Evolutionary conservation across 345 rosid genomes (phyloP).

Genomic region (Anacardium occidentale): DNA sequence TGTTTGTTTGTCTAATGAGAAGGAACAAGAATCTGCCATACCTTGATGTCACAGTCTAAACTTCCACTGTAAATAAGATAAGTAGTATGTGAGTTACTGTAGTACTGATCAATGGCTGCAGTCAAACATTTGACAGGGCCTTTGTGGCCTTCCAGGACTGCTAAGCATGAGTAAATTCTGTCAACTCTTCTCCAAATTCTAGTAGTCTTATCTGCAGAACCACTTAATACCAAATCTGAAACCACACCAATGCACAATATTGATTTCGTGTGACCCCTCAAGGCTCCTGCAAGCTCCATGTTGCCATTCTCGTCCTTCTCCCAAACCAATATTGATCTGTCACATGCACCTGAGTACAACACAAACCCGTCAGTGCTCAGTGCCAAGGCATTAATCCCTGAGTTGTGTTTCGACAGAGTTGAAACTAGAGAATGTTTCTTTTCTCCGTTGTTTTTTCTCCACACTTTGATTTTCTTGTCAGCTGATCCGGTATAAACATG

Average conservation of each 20-base stretch:
- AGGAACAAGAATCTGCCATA: constrained; percentile 65
- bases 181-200: constrained; percentile 62
- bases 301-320: constrained; percentile 42
- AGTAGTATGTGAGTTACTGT: constrained; percentile 29
- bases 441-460: constrained; percentile 56
- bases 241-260: constrained; percentile 63
- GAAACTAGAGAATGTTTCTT: constrained; percentile 52
- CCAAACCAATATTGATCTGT: constrained; percentile 73
- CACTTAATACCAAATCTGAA: constrained; percentile 66
- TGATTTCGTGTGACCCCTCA: constrained; percentile 73
- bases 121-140: constrained; percentile 93
- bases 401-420: constrained; percentile 56
- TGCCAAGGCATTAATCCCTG: constrained; percentile 81
- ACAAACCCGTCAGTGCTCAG: constrained; percentile 49
- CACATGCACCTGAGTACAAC: constrained; percentile 71
- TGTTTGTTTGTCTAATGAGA: constrained; percentile 10
- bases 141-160: constrained; percentile 67
- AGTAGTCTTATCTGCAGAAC: constrained; percentile 78
- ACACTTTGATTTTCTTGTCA: constrained; percentile 71
- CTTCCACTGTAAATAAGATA: constrained; percentile 73
- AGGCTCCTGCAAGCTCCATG: constrained; percentile 52
- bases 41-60: constrained; percentile 81
- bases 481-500: constrained; percentile 85
- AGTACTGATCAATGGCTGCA: constrained; percentile 38
- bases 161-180: constrained; percentile 53